phyloP scores from a whole-genome alignment of 805 yeast species.

The Starmerella bacillaris region DNA sequence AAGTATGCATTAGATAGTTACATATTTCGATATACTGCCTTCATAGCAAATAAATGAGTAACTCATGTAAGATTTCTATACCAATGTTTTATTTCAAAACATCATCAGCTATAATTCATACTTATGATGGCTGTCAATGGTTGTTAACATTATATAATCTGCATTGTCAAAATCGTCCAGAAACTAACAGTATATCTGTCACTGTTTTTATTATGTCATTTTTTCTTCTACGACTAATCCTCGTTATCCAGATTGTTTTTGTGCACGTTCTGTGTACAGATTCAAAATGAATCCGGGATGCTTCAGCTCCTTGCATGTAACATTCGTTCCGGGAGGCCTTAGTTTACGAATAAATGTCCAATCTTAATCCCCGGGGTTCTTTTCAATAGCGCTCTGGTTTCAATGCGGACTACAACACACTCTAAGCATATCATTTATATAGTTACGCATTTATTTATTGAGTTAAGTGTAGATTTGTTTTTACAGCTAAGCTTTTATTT shows the following conservation, averaged over 20 bases:
- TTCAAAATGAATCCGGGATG: neutral
- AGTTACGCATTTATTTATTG: neutral
- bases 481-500: neutral
- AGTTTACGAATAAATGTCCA: slow-evolving; percentile 15
- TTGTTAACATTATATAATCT: too few relatives aligned
- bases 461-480: neutral
- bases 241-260: neutral
- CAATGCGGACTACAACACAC: slow-evolving; percentile 18
- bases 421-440: neutral
- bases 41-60: too few relatives aligned
- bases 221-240: slow-evolving; percentile 4
- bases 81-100: too few relatives aligned
- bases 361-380: slow-evolving; percentile 19
- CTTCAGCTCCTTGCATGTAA: neutral
- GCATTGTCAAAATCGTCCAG: too few relatives aligned
- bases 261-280: slow-evolving; percentile 9
- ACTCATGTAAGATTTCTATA: too few relatives aligned
- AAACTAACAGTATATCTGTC: too few relatives aligned
- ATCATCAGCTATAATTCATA: too few relatives aligned
- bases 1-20: too few relatives aligned
- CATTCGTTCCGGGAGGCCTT: slow-evolving; percentile 3
- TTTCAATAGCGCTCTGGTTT: slow-evolving; percentile 16
- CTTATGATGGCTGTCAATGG: too few relatives aligned
- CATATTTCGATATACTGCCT: too few relatives aligned
- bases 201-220: neutral